These are phyloP conservation scores for Lentinula guzmanii DNA, from an alignment of 768 basidiomycete species.

Conservation along the genomic window DNA sequence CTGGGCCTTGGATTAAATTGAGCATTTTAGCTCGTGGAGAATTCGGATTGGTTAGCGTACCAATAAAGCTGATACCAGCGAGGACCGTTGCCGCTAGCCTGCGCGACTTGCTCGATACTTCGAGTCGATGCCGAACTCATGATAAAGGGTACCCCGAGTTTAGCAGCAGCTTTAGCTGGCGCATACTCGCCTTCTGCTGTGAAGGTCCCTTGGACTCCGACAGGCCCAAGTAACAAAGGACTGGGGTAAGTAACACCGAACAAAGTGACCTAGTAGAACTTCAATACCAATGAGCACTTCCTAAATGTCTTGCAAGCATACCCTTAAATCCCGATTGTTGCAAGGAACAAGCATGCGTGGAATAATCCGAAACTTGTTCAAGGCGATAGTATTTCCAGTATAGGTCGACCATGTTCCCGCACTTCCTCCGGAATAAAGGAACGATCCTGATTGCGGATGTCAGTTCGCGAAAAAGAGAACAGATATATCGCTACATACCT, in stretches of 20 bases:
- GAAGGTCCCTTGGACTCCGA: constrained; percentile 76
- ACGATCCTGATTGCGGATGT: constrained; percentile 38
- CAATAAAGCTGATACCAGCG: constrained; percentile 85
- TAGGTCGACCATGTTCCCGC: constrained; percentile 71
- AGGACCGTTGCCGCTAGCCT: constrained; percentile 59
- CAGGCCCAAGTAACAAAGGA: constrained; percentile 64
- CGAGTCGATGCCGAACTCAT: constrained; percentile 72
- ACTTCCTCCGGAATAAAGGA: constrained; percentile 71
- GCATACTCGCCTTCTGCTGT: constrained; percentile 69
- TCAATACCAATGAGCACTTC: not conserved
- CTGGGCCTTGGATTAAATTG: constrained; percentile 43
- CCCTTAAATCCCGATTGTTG: constrained; percentile 53
- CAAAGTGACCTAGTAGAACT: constrained; percentile 48
- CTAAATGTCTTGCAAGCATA: constrained; percentile 18
- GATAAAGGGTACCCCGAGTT: constrained; percentile 60
- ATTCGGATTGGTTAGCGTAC: constrained; percentile 21
- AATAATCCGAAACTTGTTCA: constrained; percentile 69
- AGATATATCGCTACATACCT: constrained; percentile 27
- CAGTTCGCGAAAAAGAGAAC: not conserved
- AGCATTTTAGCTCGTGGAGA: not conserved
- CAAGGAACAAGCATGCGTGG: constrained; percentile 72
- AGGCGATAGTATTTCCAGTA: constrained; percentile 54
- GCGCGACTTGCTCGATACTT: constrained; percentile 73
- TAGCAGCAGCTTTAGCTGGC: constrained; percentile 57
- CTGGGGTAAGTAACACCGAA: constrained; percentile 60